Base-by-base conservation (phyloP, 441 rosid species). In the Codiaeum variegatum region DNA sequence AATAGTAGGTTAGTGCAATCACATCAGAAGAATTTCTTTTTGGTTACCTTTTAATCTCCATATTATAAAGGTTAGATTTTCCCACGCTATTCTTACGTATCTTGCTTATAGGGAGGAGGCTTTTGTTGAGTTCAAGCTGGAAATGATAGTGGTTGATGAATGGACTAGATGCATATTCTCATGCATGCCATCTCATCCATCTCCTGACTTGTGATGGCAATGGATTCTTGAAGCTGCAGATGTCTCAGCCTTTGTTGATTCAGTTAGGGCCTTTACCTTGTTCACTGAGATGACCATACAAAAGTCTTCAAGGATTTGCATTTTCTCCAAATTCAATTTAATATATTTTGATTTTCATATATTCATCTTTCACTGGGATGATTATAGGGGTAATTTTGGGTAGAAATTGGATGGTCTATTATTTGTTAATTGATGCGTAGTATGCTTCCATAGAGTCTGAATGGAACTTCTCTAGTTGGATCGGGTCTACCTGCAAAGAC, bases 61-160 rank as follows among this genome's bases (percentile, higher is more conserved):
- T 23, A 23, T 8, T 54, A 29, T 23, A 11, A 8, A 8, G 10
- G 24, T 16, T 10, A 6, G 12, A 58, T 42, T 29, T 6, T 42
- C 68, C 8, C 26, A 3, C 2, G 23, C 36, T 38, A n/a, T 21
- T 49, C 28, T 31, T 19, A 29, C 58, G 29, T 4, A 19, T 51
- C n/a, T 47, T 38, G 46, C 40, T 55, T 38, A 40, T 16, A 36
- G 78, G 74, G 49, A 62, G 70, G 65, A 66, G 72, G 75, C 12
- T 28, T 67, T 68, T 26, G 66, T 51, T 19, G 31, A 72, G 47
- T 0, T 58, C 69, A 60, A 71, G 79, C 76, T 73, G 73, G 70
- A 58, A 56, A 6, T 54, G 70, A 67, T 69, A 42, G 29, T 51
- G 75, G 65, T 24, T 15, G 65, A 51, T 49, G 29, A 44, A 66